phyloP scores from a whole-genome alignment of 129 eudicot genomes.

The Tagetes patula region DNA sequence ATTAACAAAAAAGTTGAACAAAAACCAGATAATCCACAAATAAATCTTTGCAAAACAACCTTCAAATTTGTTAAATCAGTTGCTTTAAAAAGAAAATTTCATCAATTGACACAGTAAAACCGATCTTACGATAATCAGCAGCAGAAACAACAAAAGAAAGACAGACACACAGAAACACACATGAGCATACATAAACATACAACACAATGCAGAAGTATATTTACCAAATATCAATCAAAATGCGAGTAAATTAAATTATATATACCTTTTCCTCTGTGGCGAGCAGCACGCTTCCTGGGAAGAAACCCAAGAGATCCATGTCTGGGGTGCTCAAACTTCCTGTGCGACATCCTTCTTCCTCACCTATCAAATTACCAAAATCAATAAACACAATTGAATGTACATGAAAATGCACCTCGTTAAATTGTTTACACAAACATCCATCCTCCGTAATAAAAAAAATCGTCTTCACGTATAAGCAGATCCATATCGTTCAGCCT shows the following conservation, averaged over 20 bases:
- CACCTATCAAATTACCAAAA: not conserved
- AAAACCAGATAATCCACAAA: not conserved
- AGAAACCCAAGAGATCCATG: conserved; percentile 58
- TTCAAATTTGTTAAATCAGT: no score
- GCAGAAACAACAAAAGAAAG: not conserved
- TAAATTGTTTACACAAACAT: not conserved
- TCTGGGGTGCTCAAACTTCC: conserved; percentile 59
- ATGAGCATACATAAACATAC: no score
- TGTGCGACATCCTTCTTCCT: conserved; percentile 51
- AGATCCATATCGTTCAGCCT: not conserved
- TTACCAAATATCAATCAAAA: not conserved
- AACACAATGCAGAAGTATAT: no score
- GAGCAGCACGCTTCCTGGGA: conserved; percentile 64
- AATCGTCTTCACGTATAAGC: not conserved
- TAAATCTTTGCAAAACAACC: no score
- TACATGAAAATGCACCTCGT: not conserved
- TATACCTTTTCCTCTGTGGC: conserved; percentile 59
- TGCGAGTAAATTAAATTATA: not conserved
- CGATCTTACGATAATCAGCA: not conserved
- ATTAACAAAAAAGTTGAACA: not conserved
- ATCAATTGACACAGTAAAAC: not conserved
- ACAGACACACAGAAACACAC: no score
- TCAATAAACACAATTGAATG: not conserved
- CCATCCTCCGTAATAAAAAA: not conserved
- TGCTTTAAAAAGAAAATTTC: no score